Base-by-base conservation (phyloP, 768 basidiomycete genomes). In the Pisolithus tinctorius region DNA sequence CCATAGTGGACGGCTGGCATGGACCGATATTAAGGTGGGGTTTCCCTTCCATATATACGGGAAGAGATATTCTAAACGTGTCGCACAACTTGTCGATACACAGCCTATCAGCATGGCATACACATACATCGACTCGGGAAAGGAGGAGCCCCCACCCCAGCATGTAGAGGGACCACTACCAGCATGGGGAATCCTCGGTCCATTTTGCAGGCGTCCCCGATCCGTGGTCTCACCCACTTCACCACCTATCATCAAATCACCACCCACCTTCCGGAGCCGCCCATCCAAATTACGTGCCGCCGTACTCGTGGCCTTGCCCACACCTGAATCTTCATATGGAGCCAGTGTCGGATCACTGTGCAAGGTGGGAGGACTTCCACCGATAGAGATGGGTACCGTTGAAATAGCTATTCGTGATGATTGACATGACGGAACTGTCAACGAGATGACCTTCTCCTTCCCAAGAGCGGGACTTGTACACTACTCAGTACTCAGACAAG, bases 231-330 rank as follows among this genome's bases (percentile, higher is more conserved):
- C 40, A 29, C 16, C 59, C 13, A 37, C 56, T 53, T 40, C 51
- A 48, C 51, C 59, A 46, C 53, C 55, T 48, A 11, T 46, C 41
- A 13, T 34, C 27, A 29, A 29, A 45, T 6, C 40, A n/a, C 26
- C 48, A 11, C 4, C 53, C 26, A 47, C 55, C 25, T 48, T 48
- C 30, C 23, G 45, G 40, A 36, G 44, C 40, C n/a, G 16, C 38
- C 45, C 60, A 44, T 55, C 67, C 31, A 50, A 60, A 41, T 61
- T 77, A 25, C 66, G 64, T 34, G 65, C 77, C 29, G 69, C 71
- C 0, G 73, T 77, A 16, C 61, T 77, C 30, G 71, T 77, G 38
- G 74, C 76, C 4, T 75, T 77, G 76, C 75, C 75, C 17, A 31
- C 27, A 25, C 11, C 27, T 9, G 34, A 54, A 14, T 55, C 23